These are phyloP conservation scores for Stemphylium beticola DNA, from an alignment of 2,329 filamentous ascomycete genomes.

Conservation along the genomic window DNA sequence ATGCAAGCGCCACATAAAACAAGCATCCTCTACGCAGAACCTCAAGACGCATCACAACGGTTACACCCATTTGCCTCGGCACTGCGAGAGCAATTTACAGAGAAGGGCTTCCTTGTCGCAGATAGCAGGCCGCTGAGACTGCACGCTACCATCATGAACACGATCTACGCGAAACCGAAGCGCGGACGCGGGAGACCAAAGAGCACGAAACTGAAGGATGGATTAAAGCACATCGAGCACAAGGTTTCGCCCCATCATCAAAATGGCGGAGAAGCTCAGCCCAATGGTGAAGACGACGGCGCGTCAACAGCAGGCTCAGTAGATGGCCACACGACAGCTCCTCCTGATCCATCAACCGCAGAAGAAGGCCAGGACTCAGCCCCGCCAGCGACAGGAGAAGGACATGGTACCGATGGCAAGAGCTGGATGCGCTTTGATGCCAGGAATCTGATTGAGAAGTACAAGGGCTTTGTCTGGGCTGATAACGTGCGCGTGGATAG, in stretches of 20 bases:
- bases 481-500: conserved; percentile 69
- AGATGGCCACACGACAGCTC: neutral
- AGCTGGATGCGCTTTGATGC: conserved; percentile 53
- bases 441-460: conserved; percentile 56
- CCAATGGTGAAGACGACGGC: neutral
- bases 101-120: conserved; percentile 61
- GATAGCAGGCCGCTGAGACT: conserved; percentile 71
- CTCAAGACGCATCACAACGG: conserved; percentile 59
- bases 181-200: conserved; percentile 36
- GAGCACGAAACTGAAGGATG: conserved; percentile 4
- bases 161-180: conserved; percentile 70
- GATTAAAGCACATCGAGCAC: neutral
- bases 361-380: neutral
- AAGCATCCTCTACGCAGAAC: conserved; percentile 70
- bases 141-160: conserved; percentile 87
- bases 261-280: neutral
- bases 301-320: conserved; percentile 10
- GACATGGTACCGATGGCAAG: conserved; percentile 22
- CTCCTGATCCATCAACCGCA: neutral
- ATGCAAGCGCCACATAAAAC: conserved; percentile 67
- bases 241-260: conserved; percentile 7
- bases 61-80: conserved; percentile 64
- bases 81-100: conserved; percentile 62
- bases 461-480: conserved; percentile 73
- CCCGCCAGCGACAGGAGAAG: neutral